Percentiles rank a stretch among this genome's conserved stretches.
Conservation (phyloP, 352 stramenopile genomes). For the Albugo laibachii region DNA sequence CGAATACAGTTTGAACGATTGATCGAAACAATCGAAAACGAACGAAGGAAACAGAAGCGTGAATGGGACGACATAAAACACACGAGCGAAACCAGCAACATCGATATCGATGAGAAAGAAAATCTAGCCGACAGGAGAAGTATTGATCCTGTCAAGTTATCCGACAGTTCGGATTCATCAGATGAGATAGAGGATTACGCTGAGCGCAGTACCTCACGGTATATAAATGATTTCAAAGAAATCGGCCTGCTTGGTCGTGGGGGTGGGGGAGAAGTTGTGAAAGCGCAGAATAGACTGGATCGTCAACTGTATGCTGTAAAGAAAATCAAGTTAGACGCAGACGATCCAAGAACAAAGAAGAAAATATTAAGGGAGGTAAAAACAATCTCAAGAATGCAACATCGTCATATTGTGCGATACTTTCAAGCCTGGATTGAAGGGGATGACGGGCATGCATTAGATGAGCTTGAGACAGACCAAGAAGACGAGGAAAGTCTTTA, state of each 20-base stretch:
- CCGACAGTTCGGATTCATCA: slow-evolving; percentile 24
- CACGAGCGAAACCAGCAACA: slow-evolving; percentile 21
- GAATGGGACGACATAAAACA: slow-evolving; percentile 8
- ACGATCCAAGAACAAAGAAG: slow-evolving; percentile 85
- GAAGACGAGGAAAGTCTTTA: slow-evolving; percentile 7
- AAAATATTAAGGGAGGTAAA: slow-evolving; percentile 91
- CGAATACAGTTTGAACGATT: slow-evolving; percentile 48
- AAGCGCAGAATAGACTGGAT: slow-evolving; percentile 65
- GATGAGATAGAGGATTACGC: slow-evolving; percentile 19
- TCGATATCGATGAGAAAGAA: slow-evolving; percentile 30
- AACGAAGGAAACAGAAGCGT: slow-evolving; percentile 39
- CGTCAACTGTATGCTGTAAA: slow-evolving; percentile 74
- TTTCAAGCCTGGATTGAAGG: slow-evolving; percentile 81
- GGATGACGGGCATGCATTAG: slow-evolving; percentile 16
- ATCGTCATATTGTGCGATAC: slow-evolving; percentile 93
- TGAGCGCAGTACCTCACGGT: slow-evolving; percentile 46
- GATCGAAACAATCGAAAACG: slow-evolving; percentile 48
- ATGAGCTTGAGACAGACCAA: slow-evolving; percentile 12
- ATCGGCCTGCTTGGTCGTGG: slow-evolving; percentile 61
- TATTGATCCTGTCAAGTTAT: slow-evolving; percentile 9
- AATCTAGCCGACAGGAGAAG: slow-evolving; percentile 14
- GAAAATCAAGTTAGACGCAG: slow-evolving; percentile 66
- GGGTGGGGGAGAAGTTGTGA: slow-evolving; percentile 67
- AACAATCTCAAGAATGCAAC: slow-evolving; percentile 91
- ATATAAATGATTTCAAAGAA: slow-evolving; percentile 74